Evolutionary conservation across 345 rosid genomes (phyloP).

Genomic region (Corymbia maculata): DNA sequence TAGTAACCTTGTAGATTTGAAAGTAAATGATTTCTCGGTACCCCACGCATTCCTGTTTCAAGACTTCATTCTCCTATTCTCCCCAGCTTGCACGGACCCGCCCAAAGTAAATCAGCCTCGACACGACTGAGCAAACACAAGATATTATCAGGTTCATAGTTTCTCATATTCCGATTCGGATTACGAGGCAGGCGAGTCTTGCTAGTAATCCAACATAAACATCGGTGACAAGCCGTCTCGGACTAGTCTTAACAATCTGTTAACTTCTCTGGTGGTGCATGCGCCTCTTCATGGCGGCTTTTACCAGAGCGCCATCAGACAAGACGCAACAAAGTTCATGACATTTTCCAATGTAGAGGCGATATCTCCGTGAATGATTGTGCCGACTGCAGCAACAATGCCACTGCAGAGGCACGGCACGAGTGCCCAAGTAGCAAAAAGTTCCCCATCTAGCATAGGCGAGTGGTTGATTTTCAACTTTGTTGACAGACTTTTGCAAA

Average conservation of each 20-base stretch:
- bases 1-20: background rate
- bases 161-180: too few species aligned
- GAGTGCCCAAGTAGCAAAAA: background rate
- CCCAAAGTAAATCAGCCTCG: too few species aligned
- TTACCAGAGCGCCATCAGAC: background rate
- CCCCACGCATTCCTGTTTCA: too few species aligned
- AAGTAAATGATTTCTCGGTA: background rate
- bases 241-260: background rate
- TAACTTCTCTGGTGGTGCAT: background rate
- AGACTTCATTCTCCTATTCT: too few species aligned
- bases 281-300: background rate
- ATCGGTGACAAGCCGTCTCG: background rate
- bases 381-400: background rate
- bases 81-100: too few species aligned
- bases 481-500: background rate
- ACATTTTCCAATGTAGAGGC: background rate
- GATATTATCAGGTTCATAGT: too few species aligned
- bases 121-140: too few species aligned
- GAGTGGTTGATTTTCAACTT: background rate
- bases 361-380: background rate
- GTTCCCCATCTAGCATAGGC: background rate
- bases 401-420: background rate
- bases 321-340: background rate
- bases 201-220: background rate
- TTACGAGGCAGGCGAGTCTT: too few species aligned